Base-by-base conservation (phyloP, 2,329 filamentous ascomycete species). In the Penicillium hesseltinei region DNA sequence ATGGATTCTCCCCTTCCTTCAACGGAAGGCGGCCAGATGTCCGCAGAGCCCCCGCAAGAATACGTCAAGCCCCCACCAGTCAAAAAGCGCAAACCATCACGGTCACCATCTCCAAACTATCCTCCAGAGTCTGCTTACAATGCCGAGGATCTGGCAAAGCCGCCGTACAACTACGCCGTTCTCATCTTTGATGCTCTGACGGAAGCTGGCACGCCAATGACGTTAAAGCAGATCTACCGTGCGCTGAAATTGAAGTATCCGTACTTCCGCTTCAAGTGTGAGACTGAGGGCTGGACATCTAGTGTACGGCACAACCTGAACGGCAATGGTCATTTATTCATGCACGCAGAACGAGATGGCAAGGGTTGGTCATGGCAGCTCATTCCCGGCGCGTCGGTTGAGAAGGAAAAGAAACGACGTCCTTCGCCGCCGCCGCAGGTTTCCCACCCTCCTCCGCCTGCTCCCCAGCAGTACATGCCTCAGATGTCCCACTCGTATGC, bases 341-440 rank as follows among this genome's bases (percentile, higher is more conserved):
- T 82, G 68, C 84, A 86, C 64, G 83, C 82, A 17, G 83, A 86
- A 62, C 82, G 77, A 68, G 79, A 80, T 68, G 85, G 84, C 53
- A 87, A 87, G 71, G 85, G 85, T 46, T 86, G 82, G 76, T 81
- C 84, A 51, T 88, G 85, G 85, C 80, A 81, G 54, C 80, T 87
- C 64, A 81, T 84, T 46, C 80, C 81, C 25, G 81, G 82, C 11
- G 79, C 83, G 5, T 83, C 83, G 3, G 83, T 86, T 42, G 83
- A 86, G 62, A 85, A 84, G 64, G 81, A 84, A 63, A 79, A 78
- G 70, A 79, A 79, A 64, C 82, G 84, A 71, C 71, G 75, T 38
- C 75, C 75, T 23, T 77, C 75, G 43, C 75, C 75, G 56, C 75
- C 75, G 35, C 70, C 73, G 35, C 72, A 71, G 51, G 65, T 67